Evolutionary conservation across 2,329 filamentous ascomycete species (phyloP).

Genomic region (Davidsoniella neocaledoniae): DNA sequence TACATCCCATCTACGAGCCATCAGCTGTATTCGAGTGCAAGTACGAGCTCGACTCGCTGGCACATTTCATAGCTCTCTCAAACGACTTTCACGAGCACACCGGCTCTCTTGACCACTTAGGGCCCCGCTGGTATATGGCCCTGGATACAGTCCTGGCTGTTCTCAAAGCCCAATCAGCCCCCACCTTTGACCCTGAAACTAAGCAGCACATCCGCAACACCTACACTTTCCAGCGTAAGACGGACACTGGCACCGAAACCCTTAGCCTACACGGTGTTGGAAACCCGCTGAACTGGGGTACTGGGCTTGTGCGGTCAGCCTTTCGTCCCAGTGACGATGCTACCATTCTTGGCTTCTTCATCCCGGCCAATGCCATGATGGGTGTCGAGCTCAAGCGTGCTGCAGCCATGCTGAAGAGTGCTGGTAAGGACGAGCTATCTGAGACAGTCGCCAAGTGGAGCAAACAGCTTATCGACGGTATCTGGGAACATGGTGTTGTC

Average conservation of each 20-base stretch:
- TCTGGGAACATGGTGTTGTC: slow-evolving; percentile 74
- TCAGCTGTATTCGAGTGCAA: slow-evolving; percentile 92
- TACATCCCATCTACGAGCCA: slow-evolving; percentile 77
- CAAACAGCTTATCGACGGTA: slow-evolving; percentile 51
- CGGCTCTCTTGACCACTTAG: slow-evolving; percentile 61
- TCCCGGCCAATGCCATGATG: slow-evolving; percentile 94
- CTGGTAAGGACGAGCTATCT: slow-evolving; percentile 36
- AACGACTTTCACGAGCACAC: slow-evolving; percentile 81
- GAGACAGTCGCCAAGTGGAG: slow-evolving; percentile 41
- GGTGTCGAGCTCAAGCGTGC: slow-evolving; percentile 69
- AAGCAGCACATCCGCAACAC: slow-evolving; percentile 51
- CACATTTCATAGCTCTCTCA: slow-evolving; percentile 69
- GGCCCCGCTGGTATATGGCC: slow-evolving; percentile 59
- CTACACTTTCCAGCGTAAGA: slow-evolving; percentile 76
- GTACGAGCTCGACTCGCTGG: slow-evolving; percentile 92
- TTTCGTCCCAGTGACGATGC: slow-evolving; percentile 94
- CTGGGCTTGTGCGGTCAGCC: slow-evolving; percentile 74
- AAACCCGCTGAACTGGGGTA: slow-evolving; percentile 76
- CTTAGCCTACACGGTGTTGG: slow-evolving; percentile 66
- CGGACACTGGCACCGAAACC: slow-evolving; percentile 75
- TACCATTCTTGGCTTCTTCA: slow-evolving; percentile 84
- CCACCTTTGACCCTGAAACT: slow-evolving; percentile 60
- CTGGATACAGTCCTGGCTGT: slow-evolving; percentile 58
- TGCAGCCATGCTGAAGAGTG: slow-evolving; percentile 47
- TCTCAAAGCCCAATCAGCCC: slow-evolving; percentile 58